Conservation (phyloP, 768 basidiomycete genomes). For the Lactarius sanguifluus region DNA sequence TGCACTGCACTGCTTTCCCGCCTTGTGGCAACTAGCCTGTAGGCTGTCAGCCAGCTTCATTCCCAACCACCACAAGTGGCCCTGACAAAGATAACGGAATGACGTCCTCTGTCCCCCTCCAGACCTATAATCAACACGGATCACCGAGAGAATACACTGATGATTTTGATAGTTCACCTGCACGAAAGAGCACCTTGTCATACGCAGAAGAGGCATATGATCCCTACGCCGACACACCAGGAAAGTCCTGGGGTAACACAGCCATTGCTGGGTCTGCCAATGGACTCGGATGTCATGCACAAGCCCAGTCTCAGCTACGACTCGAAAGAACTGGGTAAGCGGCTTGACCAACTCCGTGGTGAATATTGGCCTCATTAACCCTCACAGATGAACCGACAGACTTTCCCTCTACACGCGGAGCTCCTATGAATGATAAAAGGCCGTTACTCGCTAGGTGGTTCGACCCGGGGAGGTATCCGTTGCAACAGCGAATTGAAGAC, state of each 20-base stretch:
- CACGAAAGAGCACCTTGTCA: constrained; percentile 18
- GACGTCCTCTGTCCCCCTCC: constrained; percentile 30
- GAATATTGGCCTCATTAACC: not conserved
- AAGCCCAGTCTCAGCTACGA: constrained; percentile 17
- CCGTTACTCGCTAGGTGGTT: constrained; percentile 19
- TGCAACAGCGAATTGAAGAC: constrained; percentile 82
- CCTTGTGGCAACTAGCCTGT: not conserved
- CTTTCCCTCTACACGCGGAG: not conserved
- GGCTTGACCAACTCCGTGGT: not conserved
- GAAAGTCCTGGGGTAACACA: constrained; percentile 6
- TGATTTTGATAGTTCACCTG: not conserved
- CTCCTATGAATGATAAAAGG: not conserved
- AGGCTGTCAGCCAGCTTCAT: constrained; percentile 13
- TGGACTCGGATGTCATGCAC: constrained; percentile 1
- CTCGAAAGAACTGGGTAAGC: constrained; percentile 20
- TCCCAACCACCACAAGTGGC: constrained; percentile 25
- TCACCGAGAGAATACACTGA: constrained; percentile 3
- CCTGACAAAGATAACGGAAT: constrained; percentile 43
- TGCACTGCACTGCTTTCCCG: constrained; percentile 14
- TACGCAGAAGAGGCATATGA: constrained; percentile 13
- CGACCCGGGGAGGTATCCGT: constrained; percentile 44
- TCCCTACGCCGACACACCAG: constrained; percentile 17
- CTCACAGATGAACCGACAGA: constrained; percentile 6
- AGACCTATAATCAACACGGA: constrained; percentile 5
- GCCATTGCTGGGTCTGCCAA: not conserved